These are phyloP conservation scores for Globisporangium carolinianum DNA, from an alignment of 352 stramenopile species.

Conservation along the genomic window DNA sequence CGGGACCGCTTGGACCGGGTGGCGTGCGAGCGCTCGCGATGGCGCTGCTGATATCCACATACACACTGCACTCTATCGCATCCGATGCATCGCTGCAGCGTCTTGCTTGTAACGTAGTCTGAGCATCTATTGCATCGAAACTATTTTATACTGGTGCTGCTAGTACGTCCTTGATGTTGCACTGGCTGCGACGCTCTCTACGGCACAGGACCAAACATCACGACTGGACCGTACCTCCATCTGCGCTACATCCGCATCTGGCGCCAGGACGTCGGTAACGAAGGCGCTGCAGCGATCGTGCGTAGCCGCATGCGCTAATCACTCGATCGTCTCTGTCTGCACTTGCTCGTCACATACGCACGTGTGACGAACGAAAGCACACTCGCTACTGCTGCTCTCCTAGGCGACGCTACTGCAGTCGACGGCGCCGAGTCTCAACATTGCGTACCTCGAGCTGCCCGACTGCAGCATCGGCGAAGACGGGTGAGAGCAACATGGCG, in stretches of 20 bases:
- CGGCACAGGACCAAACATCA: conserved; percentile 59
- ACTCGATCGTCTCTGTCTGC: too few species aligned
- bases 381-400: neutral
- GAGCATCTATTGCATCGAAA: too few species aligned
- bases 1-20: conserved; percentile 48
- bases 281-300: conserved; percentile 66
- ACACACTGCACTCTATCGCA: conserved; percentile 12
- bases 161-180: conserved; percentile 23
- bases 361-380: too few species aligned
- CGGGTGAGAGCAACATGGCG: conserved; percentile 16
- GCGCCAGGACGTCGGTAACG: conserved; percentile 73
- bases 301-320: conserved; percentile 1
- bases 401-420: conserved; percentile 41
- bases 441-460: conserved; percentile 73
- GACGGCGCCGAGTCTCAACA: conserved; percentile 40
- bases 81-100: too few species aligned
- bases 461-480: conserved; percentile 64
- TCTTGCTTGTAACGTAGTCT: too few species aligned
- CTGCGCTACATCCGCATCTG: conserved; percentile 75
- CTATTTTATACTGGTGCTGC: too few species aligned
- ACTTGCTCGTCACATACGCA: neutral
- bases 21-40: conserved; percentile 59
- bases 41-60: conserved; percentile 77
- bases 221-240: conserved; percentile 51
- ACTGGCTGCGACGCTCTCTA: conserved; percentile 23